phyloP scores from a whole-genome alignment of 345 rosid species.

The Eucalyptus erythrocorys region DNA sequence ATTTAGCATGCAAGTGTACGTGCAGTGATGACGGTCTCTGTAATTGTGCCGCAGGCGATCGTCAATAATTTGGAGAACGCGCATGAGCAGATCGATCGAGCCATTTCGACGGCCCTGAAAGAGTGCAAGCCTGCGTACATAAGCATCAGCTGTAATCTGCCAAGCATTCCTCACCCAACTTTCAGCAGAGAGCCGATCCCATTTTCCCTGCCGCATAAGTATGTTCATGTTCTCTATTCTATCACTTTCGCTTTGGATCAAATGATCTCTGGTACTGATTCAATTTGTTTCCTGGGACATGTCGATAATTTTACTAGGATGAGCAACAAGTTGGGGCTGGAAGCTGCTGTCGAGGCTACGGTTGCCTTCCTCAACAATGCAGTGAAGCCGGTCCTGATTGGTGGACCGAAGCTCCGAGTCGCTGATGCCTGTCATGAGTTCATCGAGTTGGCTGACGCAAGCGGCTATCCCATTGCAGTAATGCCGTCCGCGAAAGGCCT shows the following conservation, averaged over 20 bases:
- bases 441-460: conserved; percentile 12
- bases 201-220: conserved; percentile 9
- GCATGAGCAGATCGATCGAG: conserved; percentile 20
- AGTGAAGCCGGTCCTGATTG: conserved; percentile 25
- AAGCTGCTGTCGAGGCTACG: conserved; percentile 23
- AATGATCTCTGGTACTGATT: not conserved
- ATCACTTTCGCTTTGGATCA: not conserved
- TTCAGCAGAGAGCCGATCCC: conserved; percentile 21
- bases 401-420: conserved; percentile 21
- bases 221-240: not conserved
- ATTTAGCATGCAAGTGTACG: not conserved
- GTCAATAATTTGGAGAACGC: conserved; percentile 25
- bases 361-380: conserved; percentile 14
- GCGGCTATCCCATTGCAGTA: conserved; percentile 14
- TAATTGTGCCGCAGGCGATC: conserved; percentile 1
- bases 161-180: conserved; percentile 14
- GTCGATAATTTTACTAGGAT: not conserved
- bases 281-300: not conserved
- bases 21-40: not conserved
- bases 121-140: conserved; percentile 23
- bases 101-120: conserved; percentile 21
- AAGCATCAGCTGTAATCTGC: conserved; percentile 18
- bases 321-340: conserved; percentile 12
- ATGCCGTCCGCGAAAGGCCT: conserved; percentile 31
- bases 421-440: conserved; percentile 13